A percentile compares a stretch with the other conserved stretches of the same genome.
These are phyloP conservation scores for Tinospora cordifolia DNA, from an alignment of 164 flowering plant genomes.

Conservation along the genomic window DNA sequence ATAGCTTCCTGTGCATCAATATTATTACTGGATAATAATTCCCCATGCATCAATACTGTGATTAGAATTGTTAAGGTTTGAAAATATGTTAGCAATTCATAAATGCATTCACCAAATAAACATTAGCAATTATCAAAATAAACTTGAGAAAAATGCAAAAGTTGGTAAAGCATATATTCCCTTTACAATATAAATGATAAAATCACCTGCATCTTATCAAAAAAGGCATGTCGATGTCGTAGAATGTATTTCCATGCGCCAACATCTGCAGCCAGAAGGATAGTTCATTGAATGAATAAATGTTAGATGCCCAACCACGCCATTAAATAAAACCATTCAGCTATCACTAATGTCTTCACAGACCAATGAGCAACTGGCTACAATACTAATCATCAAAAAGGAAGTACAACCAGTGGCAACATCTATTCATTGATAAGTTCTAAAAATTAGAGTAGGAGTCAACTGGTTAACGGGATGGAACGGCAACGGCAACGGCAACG, in stretches of 20 bases:
- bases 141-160: neutral
- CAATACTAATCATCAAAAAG: neutral
- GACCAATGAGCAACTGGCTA: neutral
- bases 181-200: neutral
- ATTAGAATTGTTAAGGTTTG: no score
- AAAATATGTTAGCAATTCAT: neutral
- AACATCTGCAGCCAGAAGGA: constrained; percentile 41
- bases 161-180: neutral
- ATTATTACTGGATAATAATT: neutral
- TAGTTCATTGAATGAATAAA: neutral
- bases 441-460: no score
- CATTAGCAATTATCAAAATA: neutral
- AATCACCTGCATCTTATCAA: constrained; percentile 84
- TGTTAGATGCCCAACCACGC: neutral
- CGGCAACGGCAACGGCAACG: neutral
- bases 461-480: no score
- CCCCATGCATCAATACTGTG: neutral
- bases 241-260: constrained; percentile 89
- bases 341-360: neutral
- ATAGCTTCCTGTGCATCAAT: neutral
- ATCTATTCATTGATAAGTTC: no score
- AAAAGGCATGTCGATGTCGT: constrained; percentile 76
- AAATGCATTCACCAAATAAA: neutral
- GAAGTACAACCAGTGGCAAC: no score
- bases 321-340: neutral